These are phyloP conservation scores for Kodamaea kaohsiungensis DNA, from an alignment of 805 yeast genomes.

Conservation along the genomic window DNA sequence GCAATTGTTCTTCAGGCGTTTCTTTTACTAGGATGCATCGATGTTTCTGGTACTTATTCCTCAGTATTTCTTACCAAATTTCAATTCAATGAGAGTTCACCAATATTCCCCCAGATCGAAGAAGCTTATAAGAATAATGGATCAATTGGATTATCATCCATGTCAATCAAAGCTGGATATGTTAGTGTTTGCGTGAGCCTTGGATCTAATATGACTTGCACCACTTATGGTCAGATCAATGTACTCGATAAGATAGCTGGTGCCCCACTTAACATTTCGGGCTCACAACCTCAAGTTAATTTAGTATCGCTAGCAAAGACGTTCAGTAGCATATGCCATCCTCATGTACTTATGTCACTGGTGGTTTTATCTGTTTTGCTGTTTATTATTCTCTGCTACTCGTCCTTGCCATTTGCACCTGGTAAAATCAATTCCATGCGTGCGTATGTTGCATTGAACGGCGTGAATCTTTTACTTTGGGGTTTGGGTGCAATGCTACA, in stretches of 20 bases:
- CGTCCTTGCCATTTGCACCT: conserved; percentile 53
- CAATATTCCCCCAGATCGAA: conserved; percentile 39
- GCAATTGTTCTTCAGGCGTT: conserved; percentile 53
- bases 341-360: conserved; percentile 52
- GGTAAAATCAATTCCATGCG: conserved; percentile 25
- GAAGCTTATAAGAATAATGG: conserved; percentile 15
- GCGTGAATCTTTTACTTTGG: conserved; percentile 49
- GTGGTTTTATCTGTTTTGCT: conserved; percentile 44
- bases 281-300: conserved; percentile 30
- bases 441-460: conserved; percentile 30
- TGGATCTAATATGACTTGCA: conserved; percentile 35
- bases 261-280: conserved; percentile 19
- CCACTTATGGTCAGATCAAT: conserved; percentile 25
- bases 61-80: conserved; percentile 52
- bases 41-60: conserved; percentile 41
- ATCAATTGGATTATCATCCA: conserved; percentile 19
- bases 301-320: conserved; percentile 47
- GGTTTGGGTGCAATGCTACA: conserved; percentile 67
- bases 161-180: conserved; percentile 55
- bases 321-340: conserved; percentile 52
- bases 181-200: conserved; percentile 54
- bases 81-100: conserved; percentile 47
- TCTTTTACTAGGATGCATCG: conserved; percentile 56
- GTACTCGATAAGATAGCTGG: conserved; percentile 28
- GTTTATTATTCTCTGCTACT: conserved; percentile 44